These are phyloP conservation scores for Chalara sp. DNA, from an alignment of 2,329 filamentous ascomycete species.

Conservation along the genomic window DNA sequence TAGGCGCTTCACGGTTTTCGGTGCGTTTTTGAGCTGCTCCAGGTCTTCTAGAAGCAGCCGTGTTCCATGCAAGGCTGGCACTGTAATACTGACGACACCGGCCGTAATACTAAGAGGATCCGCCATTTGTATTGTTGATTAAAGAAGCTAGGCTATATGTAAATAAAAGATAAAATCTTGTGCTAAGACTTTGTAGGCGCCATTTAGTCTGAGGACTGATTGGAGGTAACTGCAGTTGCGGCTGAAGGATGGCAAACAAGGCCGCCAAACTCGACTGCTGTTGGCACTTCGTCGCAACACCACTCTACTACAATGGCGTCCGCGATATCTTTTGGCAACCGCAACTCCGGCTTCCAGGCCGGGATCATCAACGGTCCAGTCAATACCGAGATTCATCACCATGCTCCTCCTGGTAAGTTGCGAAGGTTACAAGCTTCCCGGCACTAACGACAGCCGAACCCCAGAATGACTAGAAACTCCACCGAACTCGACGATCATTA, in stretches of 20 bases:
- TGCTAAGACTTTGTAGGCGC: conserved; percentile 7
- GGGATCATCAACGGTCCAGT: not conserved
- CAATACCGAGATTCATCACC: not conserved
- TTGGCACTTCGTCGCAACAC: not conserved
- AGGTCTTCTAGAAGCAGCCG: conserved; percentile 27
- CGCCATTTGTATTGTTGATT: conserved; percentile 11
- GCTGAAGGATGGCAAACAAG: conserved; percentile 11
- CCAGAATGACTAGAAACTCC: not conserved
- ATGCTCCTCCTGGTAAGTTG: not conserved
- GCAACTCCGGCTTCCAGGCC: not conserved
- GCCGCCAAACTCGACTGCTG: not conserved
- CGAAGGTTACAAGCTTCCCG: not conserved
- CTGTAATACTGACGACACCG: conserved; percentile 24
- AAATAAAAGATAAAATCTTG: conserved; percentile 1
- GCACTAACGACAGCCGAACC: not conserved
- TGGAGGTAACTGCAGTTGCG: conserved; percentile 8
- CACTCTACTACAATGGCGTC: not conserved
- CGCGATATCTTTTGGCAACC: not conserved
- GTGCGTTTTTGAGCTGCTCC: conserved; percentile 27
- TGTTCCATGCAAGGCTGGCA: conserved; percentile 25
- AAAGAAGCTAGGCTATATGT: conserved; percentile 1
- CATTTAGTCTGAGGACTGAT: conserved; percentile 7
- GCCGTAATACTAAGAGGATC: conserved; percentile 26
- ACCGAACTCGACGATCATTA: not conserved
- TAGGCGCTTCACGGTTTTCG: conserved; percentile 25